Percentiles rank a stretch among this genome's conserved stretches.
Conservation (phyloP, 2,329 filamentous ascomycete genomes). For the Pseudomassariella vexata region DNA sequence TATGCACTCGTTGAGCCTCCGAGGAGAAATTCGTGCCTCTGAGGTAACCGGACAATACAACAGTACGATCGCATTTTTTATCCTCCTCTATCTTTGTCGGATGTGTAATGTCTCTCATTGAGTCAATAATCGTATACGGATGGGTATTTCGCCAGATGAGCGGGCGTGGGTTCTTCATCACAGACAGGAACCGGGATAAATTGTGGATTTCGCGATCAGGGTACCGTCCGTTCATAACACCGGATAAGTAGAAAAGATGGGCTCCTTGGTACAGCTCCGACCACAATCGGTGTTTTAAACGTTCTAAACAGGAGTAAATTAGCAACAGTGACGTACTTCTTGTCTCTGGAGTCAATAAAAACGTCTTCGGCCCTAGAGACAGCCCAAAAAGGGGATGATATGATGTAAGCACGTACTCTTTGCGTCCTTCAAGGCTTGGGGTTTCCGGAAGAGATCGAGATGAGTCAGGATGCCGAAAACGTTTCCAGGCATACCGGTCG, state of each 20-base stretch:
- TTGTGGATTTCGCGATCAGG: slow-evolving; percentile 97
- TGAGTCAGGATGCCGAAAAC: slow-evolving; percentile 97
- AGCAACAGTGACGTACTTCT: too few species aligned
- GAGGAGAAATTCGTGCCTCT: slow-evolving; percentile 91
- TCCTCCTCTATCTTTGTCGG: slow-evolving; percentile 87
- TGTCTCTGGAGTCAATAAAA: too few species aligned
- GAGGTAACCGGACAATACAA: slow-evolving; percentile 89
- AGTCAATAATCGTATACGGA: slow-evolving; percentile 88
- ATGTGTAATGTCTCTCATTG: slow-evolving; percentile 91
- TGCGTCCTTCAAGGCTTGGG: slow-evolving; percentile 82
- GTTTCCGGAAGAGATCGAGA: slow-evolving; percentile 90
- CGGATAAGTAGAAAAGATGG: slow-evolving; percentile 93
- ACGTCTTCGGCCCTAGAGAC: too few species aligned
- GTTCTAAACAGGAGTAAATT: too few species aligned
- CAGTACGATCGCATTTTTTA: slow-evolving; percentile 80
- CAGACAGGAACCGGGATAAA: slow-evolving; percentile 85
- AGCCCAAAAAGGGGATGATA: too few species aligned
- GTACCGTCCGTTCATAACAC: slow-evolving; percentile 93
- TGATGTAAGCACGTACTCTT: too few species aligned
- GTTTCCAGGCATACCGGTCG: slow-evolving; percentile 96
- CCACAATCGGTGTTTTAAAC: slow-evolving; percentile 93
- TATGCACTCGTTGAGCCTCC: slow-evolving; percentile 78
- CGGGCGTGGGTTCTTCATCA: slow-evolving; percentile 99
- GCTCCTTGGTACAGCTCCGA: slow-evolving; percentile 95
- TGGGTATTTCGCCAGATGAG: slow-evolving; percentile 95